Conservation (phyloP, 1,139 yeast genomes). For the Petasospora fabianii region DNA sequence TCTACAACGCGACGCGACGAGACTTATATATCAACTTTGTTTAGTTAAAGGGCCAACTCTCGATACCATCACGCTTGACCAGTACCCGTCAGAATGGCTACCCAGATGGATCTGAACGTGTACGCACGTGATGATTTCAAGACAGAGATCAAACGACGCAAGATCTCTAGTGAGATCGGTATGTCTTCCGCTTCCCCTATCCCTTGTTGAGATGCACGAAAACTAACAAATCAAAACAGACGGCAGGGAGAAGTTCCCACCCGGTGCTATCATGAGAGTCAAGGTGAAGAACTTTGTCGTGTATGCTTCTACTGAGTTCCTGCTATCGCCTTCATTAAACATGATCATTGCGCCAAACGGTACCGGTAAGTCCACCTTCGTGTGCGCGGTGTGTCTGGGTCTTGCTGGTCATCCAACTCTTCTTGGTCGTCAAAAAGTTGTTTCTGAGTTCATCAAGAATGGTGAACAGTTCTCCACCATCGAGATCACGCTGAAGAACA, state of each 20-base stretch:
- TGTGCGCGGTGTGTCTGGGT: slow-evolving; percentile 90
- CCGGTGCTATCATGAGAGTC: slow-evolving; percentile 72
- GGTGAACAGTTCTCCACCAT: slow-evolving; percentile 58
- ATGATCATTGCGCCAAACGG: slow-evolving; percentile 98
- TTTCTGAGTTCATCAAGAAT: slow-evolving; percentile 70
- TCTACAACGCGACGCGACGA: too few species aligned
- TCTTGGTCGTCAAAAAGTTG: slow-evolving; percentile 71
- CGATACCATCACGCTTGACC: too few species aligned
- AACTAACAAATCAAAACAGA: not conserved
- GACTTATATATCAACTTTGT: too few species aligned
- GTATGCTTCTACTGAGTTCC: slow-evolving; percentile 71
- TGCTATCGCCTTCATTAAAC: slow-evolving; percentile 78
- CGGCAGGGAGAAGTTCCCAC: slow-evolving; percentile 18
- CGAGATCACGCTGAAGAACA: slow-evolving; percentile 61
- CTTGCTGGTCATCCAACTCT: slow-evolving; percentile 77
- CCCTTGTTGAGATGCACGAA: too few species aligned
- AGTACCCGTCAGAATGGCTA: too few species aligned
- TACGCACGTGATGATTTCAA: slow-evolving; percentile 7
- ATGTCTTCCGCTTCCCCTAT: slow-evolving; percentile 2
- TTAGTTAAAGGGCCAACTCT: too few species aligned
- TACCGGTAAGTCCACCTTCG: slow-evolving; percentile 90
- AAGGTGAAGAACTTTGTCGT: slow-evolving; percentile 77
- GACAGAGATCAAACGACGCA: slow-evolving; percentile 7
- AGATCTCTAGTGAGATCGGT: slow-evolving; percentile 7
- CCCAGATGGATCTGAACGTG: slow-evolving; percentile 7